These are phyloP conservation scores for Eucalyptus victrix DNA, from an alignment of 345 rosid genomes.

Conservation along the genomic window DNA sequence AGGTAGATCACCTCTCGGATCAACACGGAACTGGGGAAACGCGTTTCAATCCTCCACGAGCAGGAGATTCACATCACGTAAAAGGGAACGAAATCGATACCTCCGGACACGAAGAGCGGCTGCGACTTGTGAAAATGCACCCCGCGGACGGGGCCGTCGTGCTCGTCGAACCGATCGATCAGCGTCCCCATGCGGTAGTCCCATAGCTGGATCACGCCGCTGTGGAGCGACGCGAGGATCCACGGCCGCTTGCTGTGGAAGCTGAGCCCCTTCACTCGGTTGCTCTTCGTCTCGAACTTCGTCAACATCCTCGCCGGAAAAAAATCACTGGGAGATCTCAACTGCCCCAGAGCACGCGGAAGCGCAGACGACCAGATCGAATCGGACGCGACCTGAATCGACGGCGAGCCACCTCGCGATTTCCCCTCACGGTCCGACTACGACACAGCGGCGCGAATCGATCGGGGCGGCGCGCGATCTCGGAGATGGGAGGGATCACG, in stretches of 20 bases:
- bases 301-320: constrained; percentile 58
- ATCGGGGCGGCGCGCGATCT: not conserved
- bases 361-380: not conserved
- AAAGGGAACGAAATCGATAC: constrained; percentile 9
- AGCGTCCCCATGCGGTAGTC: constrained; percentile 97
- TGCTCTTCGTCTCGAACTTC: constrained; percentile 97
- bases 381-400: not conserved
- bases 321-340: not conserved
- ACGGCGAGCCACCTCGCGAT: not conserved
- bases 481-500: not conserved
- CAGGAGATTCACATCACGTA: not conserved
- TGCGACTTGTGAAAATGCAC: constrained; percentile 93
- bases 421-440: not conserved
- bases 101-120: constrained; percentile 94
- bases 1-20: not conserved
- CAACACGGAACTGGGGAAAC: not conserved
- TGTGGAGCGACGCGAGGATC: constrained; percentile 98
- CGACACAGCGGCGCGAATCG: not conserved
- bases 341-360: not conserved
- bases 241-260: constrained; percentile 96
- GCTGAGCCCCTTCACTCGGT: constrained; percentile 93
- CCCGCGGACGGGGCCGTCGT: constrained; percentile 98
- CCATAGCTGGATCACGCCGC: constrained; percentile 99
- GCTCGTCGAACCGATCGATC: constrained; percentile 91
- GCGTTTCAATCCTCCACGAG: not conserved